These are phyloP conservation scores for Globisporangium cederbergense DNA, from an alignment of 352 stramenopile species.

Conservation along the genomic window DNA sequence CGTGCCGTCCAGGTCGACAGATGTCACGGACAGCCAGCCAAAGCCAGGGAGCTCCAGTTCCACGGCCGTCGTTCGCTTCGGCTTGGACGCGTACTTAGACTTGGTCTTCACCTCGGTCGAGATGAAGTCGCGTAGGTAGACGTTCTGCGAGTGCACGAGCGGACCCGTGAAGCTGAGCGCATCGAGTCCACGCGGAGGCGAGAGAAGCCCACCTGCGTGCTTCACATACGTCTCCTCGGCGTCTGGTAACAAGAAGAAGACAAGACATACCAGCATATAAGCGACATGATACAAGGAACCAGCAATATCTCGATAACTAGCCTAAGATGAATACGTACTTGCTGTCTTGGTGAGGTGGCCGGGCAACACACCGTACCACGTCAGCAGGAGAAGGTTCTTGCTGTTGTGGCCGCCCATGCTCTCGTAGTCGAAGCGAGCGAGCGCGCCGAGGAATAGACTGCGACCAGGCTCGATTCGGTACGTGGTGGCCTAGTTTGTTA, in stretches of 20 bases:
- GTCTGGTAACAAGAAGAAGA: constrained; percentile 23
- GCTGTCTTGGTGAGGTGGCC: constrained; percentile 78
- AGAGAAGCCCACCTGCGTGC: constrained; percentile 74
- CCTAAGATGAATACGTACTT: constrained; percentile 36
- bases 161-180: constrained; percentile 75
- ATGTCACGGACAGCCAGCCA: constrained; percentile 75
- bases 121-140: constrained; percentile 69
- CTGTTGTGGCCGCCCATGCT: constrained; percentile 28
- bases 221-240: constrained; percentile 77
- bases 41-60: constrained; percentile 80
- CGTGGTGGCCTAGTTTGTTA: constrained; percentile 43
- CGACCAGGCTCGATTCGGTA: constrained; percentile 65
- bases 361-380: constrained; percentile 84
- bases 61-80: constrained; percentile 75
- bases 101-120: constrained; percentile 59
- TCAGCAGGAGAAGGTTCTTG: constrained; percentile 68
- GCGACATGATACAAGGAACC: neutral
- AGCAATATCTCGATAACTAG: neutral
- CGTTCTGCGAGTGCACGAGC: constrained; percentile 45
- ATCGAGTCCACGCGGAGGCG: constrained; percentile 69
- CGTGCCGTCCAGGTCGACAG: constrained; percentile 79
- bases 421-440: constrained; percentile 79
- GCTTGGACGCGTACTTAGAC: constrained; percentile 68
- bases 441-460: constrained; percentile 74
- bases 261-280: neutral